Conservation (phyloP, 2,329 filamentous ascomycete genomes). For the Clonostachys rosea region DNA sequence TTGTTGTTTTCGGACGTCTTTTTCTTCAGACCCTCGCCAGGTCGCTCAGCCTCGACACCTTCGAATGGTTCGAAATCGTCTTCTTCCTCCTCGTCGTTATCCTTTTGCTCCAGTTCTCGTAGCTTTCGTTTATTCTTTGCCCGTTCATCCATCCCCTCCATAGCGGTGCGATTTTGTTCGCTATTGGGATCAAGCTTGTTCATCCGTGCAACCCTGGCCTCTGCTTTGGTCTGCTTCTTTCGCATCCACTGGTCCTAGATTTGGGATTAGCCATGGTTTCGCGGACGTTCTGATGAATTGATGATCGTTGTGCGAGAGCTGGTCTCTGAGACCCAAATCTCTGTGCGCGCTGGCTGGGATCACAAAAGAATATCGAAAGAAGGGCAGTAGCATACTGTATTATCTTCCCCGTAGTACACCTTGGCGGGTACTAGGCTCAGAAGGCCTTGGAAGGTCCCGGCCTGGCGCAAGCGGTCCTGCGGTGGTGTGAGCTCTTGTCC, state of each 20-base stretch:
- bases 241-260: conserved; percentile 82
- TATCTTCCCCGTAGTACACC: conserved; percentile 85
- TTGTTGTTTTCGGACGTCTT: conserved; percentile 44
- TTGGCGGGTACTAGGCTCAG: conserved; percentile 86
- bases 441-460: conserved; percentile 80
- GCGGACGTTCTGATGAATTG: neutral
- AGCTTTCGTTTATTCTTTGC: conserved; percentile 76
- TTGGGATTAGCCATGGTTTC: conserved; percentile 8
- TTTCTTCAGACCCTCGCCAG: conserved; percentile 58
- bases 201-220: conserved; percentile 76
- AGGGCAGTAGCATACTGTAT: conserved; percentile 54
- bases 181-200: conserved; percentile 91
- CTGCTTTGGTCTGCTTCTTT: conserved; percentile 92
- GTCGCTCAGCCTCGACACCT: conserved; percentile 55
- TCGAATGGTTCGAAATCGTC: conserved; percentile 37
- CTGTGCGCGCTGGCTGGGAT: no score
- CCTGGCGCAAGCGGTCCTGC: conserved; percentile 42
- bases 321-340: neutral
- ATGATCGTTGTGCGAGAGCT: neutral
- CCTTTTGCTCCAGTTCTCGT: conserved; percentile 40
- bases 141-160: conserved; percentile 86
- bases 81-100: conserved; percentile 34
- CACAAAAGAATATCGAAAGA: neutral
- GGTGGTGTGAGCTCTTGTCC: no score
- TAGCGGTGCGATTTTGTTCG: conserved; percentile 72